These are phyloP conservation scores for Rhizopogon salebrosus DNA, from an alignment of 768 basidiomycete species.

Conservation along the genomic window DNA sequence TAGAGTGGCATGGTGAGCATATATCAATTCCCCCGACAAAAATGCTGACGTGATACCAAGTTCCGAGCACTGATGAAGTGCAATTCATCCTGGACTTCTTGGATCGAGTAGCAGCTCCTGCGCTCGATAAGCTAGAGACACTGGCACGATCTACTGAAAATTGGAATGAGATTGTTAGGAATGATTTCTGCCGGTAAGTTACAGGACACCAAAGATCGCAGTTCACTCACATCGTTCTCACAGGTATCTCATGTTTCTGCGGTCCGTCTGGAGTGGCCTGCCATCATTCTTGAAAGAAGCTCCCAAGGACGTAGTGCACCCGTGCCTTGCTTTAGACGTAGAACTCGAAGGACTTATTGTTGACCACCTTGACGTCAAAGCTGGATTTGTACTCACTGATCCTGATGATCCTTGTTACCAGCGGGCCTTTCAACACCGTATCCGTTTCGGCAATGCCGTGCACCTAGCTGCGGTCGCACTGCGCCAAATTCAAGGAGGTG, in stretches of 20 bases:
- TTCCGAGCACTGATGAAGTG: constrained; percentile 53
- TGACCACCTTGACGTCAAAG: constrained; percentile 58
- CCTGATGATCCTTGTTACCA: constrained; percentile 72
- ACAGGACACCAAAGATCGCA: background rate
- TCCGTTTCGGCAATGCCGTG: constrained; percentile 62
- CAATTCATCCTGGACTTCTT: constrained; percentile 77
- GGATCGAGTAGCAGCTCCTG: constrained; percentile 59
- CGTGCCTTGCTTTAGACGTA: constrained; percentile 53
- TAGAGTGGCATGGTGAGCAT: constrained; percentile 81
- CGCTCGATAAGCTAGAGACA: constrained; percentile 59
- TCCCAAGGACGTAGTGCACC: constrained; percentile 50
- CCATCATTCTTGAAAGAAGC: constrained; percentile 61
- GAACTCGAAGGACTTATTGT: constrained; percentile 73
- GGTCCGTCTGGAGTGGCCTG: constrained; percentile 75
- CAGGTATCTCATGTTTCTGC: constrained; percentile 64
- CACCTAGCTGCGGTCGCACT: constrained; percentile 63
- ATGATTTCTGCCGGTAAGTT: constrained; percentile 78
- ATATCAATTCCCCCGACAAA: background rate
- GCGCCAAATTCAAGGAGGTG: constrained; percentile 55
- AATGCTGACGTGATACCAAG: constrained; percentile 17
- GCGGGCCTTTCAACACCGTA: constrained; percentile 49
- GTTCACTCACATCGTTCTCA: constrained; percentile 2
- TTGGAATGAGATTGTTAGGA: constrained; percentile 66
- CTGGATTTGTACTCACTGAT: constrained; percentile 72
- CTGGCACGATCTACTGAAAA: constrained; percentile 43